Conservation (phyloP, 208 protist species). For the Leishmania tropica region DNA sequence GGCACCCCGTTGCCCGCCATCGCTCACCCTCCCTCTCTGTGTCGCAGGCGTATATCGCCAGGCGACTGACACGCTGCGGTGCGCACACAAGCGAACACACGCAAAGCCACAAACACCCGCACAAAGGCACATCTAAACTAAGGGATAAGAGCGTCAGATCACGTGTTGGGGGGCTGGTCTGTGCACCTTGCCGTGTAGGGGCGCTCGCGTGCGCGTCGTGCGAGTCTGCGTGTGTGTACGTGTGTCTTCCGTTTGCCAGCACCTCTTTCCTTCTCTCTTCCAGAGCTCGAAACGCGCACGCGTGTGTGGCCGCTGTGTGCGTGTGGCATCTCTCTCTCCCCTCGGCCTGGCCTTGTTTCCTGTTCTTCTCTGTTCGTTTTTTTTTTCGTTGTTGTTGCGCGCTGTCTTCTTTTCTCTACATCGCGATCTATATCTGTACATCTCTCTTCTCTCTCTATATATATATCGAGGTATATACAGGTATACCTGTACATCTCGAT, state of each 20-base stretch:
- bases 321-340: neutral
- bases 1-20: neutral
- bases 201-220: neutral
- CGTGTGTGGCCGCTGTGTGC: neutral
- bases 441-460: neutral
- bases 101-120: neutral
- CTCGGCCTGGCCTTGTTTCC: neutral
- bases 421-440: neutral
- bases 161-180: neutral
- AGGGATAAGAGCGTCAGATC: neutral
- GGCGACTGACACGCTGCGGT: neutral
- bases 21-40: neutral
- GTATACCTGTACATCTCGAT: too few relatives aligned
- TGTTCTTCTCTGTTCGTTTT: neutral
- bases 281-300: too few relatives aligned
- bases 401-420: neutral
- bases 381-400: neutral
- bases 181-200: neutral
- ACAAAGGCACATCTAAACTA: neutral
- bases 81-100: neutral
- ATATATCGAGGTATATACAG: too few relatives aligned
- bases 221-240: neutral
- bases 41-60: neutral
- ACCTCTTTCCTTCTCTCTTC: neutral
- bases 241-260: neutral